These are phyloP conservation scores for Pseudonitzschia multiseries DNA, from an alignment of 108 stramenopile genomes.

Conservation along the genomic window DNA sequence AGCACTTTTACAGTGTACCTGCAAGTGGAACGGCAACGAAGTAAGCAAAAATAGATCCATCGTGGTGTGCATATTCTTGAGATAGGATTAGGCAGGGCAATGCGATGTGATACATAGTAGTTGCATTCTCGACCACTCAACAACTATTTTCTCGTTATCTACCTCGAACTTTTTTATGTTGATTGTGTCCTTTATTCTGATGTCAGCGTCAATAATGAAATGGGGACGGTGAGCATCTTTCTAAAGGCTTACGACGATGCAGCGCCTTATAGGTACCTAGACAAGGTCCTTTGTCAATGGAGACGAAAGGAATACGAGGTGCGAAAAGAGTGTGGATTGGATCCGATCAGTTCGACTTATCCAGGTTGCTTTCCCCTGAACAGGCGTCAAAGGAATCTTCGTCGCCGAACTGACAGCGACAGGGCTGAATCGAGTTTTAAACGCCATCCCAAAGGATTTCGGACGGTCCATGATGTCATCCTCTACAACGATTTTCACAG, in stretches of 20 bases:
- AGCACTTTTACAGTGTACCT: slow-evolving; percentile 39
- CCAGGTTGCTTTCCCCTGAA: slow-evolving; percentile 33
- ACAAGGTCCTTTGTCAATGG: slow-evolving; percentile 56
- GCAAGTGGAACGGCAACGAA: not conserved
- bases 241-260: slow-evolving; percentile 36
- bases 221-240: slow-evolving; percentile 44
- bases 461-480: slow-evolving; percentile 18
- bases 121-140: not conserved
- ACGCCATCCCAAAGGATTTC: slow-evolving; percentile 14
- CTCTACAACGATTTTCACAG: slow-evolving; percentile 19
- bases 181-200: not conserved
- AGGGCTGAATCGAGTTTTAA: not conserved
- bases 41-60: not conserved
- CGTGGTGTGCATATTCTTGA: too few relatives aligned
- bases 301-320: slow-evolving; percentile 42
- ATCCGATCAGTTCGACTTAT: slow-evolving; percentile 24
- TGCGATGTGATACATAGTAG: not conserved
- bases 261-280: slow-evolving; percentile 32
- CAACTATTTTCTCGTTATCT: too few relatives aligned
- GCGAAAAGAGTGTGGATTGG: slow-evolving; percentile 41
- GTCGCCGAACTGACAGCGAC: not conserved
- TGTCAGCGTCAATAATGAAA: slow-evolving; percentile 29
- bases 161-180: not conserved
- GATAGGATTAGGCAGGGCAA: not conserved
- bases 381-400: slow-evolving; percentile 7